A percentile compares a stretch with the other conserved stretches of the same genome.
Evolutionary conservation across 306 rosid species (phyloP).

Genomic region (Senna siamea): DNA sequence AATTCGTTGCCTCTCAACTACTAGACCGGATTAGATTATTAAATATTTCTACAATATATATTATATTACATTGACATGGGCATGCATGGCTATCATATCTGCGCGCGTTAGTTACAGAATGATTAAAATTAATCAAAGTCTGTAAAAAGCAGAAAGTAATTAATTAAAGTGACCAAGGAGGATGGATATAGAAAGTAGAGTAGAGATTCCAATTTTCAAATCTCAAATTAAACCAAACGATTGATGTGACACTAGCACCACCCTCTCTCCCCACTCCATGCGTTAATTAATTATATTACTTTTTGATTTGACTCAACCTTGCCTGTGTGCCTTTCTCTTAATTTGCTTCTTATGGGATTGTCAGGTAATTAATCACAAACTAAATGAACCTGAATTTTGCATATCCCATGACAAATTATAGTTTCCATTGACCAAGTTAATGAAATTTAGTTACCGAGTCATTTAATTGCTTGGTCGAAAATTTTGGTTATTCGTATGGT

Average conservation of each 20-base stretch:
- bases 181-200: background rate
- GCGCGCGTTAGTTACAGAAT: too few species aligned
- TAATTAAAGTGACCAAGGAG: background rate
- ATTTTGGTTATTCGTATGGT: background rate
- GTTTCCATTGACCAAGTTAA: background rate
- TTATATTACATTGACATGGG: too few species aligned
- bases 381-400: background rate
- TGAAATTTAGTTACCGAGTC: background rate
- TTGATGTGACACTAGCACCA: slow-evolving; percentile 30
- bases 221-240: slow-evolving; percentile 36
- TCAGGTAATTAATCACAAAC: background rate
- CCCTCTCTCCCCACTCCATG: slow-evolving; percentile 27
- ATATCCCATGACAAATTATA: too few species aligned
- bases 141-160: slow-evolving; percentile 32
- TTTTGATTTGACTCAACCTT: background rate
- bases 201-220: slow-evolving; percentile 26
- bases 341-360: too few species aligned
- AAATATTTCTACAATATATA: too few species aligned
- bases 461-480: background rate
- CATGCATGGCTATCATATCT: too few species aligned
- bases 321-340: too few species aligned
- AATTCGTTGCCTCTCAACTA: too few species aligned
- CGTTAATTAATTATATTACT: background rate
- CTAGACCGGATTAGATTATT: too few species aligned
- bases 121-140: background rate